These are phyloP conservation scores for Penicillium olsonii DNA, from an alignment of 2,329 filamentous ascomycete species.

Conservation along the genomic window DNA sequence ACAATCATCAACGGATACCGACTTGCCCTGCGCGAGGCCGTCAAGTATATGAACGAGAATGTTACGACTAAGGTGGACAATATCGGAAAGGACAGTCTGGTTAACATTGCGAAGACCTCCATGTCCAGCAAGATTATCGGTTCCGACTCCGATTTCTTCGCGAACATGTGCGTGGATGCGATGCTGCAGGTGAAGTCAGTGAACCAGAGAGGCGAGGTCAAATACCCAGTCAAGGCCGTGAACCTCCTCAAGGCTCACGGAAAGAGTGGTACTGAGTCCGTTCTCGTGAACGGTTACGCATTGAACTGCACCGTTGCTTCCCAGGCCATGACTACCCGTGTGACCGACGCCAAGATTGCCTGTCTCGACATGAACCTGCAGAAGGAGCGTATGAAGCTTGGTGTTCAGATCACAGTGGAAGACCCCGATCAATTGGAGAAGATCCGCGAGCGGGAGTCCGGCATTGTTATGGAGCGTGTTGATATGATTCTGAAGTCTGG, in stretches of 20 bases:
- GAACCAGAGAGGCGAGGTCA: slow-evolving; percentile 85
- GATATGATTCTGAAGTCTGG: slow-evolving; percentile 98
- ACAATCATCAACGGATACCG: slow-evolving; percentile 99
- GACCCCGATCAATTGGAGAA: slow-evolving; percentile 97
- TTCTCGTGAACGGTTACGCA: slow-evolving; percentile 93
- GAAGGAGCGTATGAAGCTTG: slow-evolving; percentile 98
- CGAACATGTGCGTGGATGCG: slow-evolving; percentile 94
- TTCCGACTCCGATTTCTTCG: slow-evolving; percentile 92
- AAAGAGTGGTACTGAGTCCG: slow-evolving; percentile 83
- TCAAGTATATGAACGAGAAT: slow-evolving; percentile 99
- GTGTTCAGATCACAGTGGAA: slow-evolving; percentile 96
- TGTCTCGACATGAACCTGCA: slow-evolving; percentile 97
- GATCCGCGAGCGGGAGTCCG: slow-evolving; percentile 88
- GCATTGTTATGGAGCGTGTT: slow-evolving; percentile 89
- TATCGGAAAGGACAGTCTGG: slow-evolving; percentile 82
- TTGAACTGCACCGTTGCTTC: slow-evolving; percentile 98
- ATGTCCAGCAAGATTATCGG: slow-evolving; percentile 99
- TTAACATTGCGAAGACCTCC: slow-evolving; percentile 96
- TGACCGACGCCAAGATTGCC: slow-evolving; percentile 94
- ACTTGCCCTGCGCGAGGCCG: slow-evolving; percentile 88
- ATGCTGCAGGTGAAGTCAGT: slow-evolving; percentile 93
- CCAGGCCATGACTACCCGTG: slow-evolving; percentile 92
- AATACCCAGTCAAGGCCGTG: slow-evolving; percentile 98
- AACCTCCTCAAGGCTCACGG: slow-evolving; percentile 98
- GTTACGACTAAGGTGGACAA: slow-evolving; percentile 94